A percentile compares a stretch with the other conserved stretches of the same genome.
phyloP scores from a whole-genome alignment of 2,329 filamentous ascomycete genomes.

The Chaetothyriales sp. region DNA sequence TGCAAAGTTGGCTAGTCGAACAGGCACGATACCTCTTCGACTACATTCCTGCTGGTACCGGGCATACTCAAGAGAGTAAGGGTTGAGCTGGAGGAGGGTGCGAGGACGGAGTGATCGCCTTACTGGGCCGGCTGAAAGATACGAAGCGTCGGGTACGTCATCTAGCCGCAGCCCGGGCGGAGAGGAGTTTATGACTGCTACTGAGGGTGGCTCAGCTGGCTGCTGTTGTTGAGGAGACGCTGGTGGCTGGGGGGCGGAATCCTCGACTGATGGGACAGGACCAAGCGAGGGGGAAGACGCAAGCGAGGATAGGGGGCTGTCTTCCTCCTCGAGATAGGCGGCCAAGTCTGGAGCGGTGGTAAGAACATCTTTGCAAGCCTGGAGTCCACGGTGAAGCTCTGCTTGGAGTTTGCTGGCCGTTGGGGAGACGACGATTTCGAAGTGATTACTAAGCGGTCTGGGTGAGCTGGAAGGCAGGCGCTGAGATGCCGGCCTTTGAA shows the following conservation, averaged over 20 bases:
- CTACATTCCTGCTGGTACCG: conserved; percentile 29
- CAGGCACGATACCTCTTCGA: conserved; percentile 28
- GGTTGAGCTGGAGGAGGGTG: conserved; percentile 35
- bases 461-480: background rate
- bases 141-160: background rate
- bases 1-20: conserved; percentile 18
- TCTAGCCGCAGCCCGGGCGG: background rate
- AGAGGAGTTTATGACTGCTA: background rate
- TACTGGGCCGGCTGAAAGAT: background rate
- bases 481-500: background rate
- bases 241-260: background rate
- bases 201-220: background rate
- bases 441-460: background rate
- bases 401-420: conserved; percentile 4
- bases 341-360: background rate
- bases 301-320: conserved; percentile 13
- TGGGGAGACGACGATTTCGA: background rate
- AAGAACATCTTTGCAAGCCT: conserved; percentile 7
- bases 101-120: conserved; percentile 24
- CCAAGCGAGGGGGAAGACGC: conserved; percentile 6
- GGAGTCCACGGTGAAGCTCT: conserved; percentile 8
- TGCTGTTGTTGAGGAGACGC: background rate
- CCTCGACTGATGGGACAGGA: background rate
- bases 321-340: conserved; percentile 4
- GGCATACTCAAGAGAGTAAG: conserved; percentile 32